These are phyloP conservation scores for Penicillium digitatum DNA, from an alignment of 2,329 filamentous ascomycete species.

Conservation along the genomic window DNA sequence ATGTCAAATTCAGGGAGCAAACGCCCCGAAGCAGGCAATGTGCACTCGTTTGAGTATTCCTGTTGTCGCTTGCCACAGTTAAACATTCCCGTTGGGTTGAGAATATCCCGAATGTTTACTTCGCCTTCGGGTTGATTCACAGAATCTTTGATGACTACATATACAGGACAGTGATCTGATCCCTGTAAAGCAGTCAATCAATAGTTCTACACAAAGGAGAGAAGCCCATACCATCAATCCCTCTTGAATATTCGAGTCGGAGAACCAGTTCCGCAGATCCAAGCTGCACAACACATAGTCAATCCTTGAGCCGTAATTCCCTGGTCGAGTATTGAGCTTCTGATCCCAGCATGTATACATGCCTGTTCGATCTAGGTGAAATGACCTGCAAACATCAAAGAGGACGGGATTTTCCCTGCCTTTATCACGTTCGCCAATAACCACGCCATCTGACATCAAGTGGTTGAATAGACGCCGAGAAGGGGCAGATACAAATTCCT, in stretches of 20 bases:
- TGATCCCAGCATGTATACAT: constrained; percentile 99
- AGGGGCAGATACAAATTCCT: constrained; percentile 69
- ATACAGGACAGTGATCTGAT: constrained; percentile 95
- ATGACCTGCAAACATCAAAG: constrained; percentile 78
- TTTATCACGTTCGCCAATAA: constrained; percentile 61
- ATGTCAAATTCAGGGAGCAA: constrained; percentile 73
- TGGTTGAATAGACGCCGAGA: constrained; percentile 79
- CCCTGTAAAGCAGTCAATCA: constrained; percentile 49
- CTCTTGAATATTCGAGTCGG: constrained; percentile 81
- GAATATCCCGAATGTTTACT: constrained; percentile 62
- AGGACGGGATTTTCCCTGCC: constrained; percentile 68
- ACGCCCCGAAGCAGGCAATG: constrained; percentile 72
- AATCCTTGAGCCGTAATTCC: constrained; percentile 87
- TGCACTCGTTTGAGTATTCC: constrained; percentile 62
- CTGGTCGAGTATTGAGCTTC: constrained; percentile 89
- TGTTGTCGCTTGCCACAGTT: constrained; percentile 60
- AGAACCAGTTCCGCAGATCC: constrained; percentile 75
- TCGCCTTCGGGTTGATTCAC: constrained; percentile 52
- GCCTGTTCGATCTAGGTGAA: constrained; percentile 71
- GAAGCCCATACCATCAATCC: constrained; percentile 61
- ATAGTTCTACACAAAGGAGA: neutral
- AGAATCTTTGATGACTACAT: constrained; percentile 64
- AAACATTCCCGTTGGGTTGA: constrained; percentile 75
- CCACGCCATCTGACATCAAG: constrained; percentile 68
- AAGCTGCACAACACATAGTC: constrained; percentile 87